Base-by-base conservation (phyloP, 2,329 filamentous ascomycete genomes). In the Orbilia brochopaga region DNA sequence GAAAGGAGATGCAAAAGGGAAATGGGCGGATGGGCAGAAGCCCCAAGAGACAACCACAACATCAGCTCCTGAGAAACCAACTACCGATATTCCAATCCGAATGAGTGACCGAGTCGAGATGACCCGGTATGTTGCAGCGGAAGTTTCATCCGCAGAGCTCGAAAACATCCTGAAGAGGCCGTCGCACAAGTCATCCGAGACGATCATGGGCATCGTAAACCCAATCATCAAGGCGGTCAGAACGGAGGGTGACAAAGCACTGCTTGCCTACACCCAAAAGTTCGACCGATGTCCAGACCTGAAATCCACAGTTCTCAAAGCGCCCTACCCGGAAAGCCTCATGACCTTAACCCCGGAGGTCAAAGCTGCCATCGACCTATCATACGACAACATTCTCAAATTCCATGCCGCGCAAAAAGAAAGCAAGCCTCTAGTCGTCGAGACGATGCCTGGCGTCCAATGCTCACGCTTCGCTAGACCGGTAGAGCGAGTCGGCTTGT, bases 381-480 rank as follows among this genome's bases (percentile, higher is more conserved):
- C 92, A 0, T 97, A 90, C 77, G 90, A 96, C 77, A 99, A 99
- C 79, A 99, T 99, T 77, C 85, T 87, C 76, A 91, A 89, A 77
- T 99, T 99, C 83, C 94, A 99, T 81, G 86, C 90, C 13, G 93
- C 93, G 0, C 94, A 99, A 77, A 89, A 89, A 77, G 91, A 96
- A 75, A 86, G 90, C 24, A 90, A 91, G 79, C 85, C 91, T 1
- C 83, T 99, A 5, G 81, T 87, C 64, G 91, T 99, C 6, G 93
- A 97, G 83, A 99, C 94, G 0, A 99, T 99, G 94, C 94, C 94
- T 0, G 94, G 94, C 32, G 92, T 99, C 2, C 84, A 94, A 27
- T 99, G 94, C 83, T 95, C 91, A 74, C 91, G 94, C 69, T 97
- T 99, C 81, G 88, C 88, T 11, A 85, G 94, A 19, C 89, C 94